A percentile compares a stretch with the other conserved stretches of the same genome.
Evolutionary conservation across 768 basidiomycete species (phyloP).

Genomic region (Termitomyces sp.): DNA sequence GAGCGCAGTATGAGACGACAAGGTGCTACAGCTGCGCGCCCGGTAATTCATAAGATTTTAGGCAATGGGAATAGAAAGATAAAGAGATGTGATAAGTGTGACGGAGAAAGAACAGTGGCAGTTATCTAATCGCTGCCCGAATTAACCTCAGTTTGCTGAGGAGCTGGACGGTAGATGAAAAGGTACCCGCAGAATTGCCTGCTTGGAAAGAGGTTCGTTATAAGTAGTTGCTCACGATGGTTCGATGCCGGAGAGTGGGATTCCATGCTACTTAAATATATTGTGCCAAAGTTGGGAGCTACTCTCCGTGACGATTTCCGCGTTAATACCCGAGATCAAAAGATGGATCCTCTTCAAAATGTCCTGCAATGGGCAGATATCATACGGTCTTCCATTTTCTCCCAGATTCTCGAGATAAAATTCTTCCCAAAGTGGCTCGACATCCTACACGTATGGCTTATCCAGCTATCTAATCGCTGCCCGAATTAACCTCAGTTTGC

Average conservation of each 20-base stretch:
- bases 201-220: constrained; percentile 77
- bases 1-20: too few species aligned
- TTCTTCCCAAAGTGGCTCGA: constrained; percentile 99
- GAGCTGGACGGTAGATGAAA: constrained; percentile 67
- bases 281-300: constrained; percentile 87
- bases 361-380: constrained; percentile 76
- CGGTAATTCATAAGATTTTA: too few species aligned
- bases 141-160: constrained; percentile 70
- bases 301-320: constrained; percentile 80
- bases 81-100: too few species aligned
- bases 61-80: too few species aligned
- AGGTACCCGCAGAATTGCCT: constrained; percentile 66
- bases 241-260: constrained; percentile 87
- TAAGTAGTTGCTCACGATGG: not conserved
- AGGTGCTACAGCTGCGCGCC: too few species aligned
- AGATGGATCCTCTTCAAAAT: constrained; percentile 73
- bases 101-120: too few species aligned
- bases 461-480: too few species aligned
- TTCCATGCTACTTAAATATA: constrained; percentile 79
- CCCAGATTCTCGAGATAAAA: constrained; percentile 81
- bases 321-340: constrained; percentile 87
- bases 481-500: too few species aligned
- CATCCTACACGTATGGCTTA: constrained; percentile 86
- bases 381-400: constrained; percentile 71
- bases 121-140: too few species aligned